A percentile compares a stretch with the other conserved stretches of the same genome.
These are phyloP conservation scores for Eutypella sp. DNA, from an alignment of 2,329 filamentous ascomycete species.

Conservation along the genomic window DNA sequence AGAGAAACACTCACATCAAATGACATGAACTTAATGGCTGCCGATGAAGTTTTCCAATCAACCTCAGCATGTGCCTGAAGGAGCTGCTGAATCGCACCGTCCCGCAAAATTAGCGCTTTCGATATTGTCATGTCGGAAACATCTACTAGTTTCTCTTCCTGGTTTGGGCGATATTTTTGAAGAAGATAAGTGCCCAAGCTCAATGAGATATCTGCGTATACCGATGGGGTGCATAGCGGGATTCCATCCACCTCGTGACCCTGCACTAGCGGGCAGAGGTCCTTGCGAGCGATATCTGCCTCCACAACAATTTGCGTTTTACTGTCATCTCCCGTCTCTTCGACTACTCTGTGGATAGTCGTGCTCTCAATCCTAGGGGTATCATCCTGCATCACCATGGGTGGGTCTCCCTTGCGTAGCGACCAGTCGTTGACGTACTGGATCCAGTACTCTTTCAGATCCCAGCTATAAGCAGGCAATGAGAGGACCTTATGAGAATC, in stretches of 20 bases:
- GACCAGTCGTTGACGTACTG: constrained; percentile 52
- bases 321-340: constrained; percentile 30
- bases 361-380: constrained; percentile 9
- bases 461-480: constrained; percentile 57
- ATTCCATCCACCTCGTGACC: constrained; percentile 27
- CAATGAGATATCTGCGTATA: constrained; percentile 59
- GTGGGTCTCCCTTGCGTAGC: constrained; percentile 52
- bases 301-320: constrained; percentile 47
- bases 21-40: constrained; percentile 33
- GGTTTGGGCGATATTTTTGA: constrained; percentile 42
- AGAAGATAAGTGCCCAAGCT: constrained; percentile 52
- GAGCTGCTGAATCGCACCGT: constrained; percentile 33
- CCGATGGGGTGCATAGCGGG: constrained; percentile 31
- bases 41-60: constrained; percentile 34
- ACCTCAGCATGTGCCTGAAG: constrained; percentile 45
- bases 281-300: constrained; percentile 49
- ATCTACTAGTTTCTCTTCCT: constrained; percentile 41
- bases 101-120: constrained; percentile 45
- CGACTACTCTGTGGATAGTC: constrained; percentile 22
- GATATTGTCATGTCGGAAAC: constrained; percentile 41
- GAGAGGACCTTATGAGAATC: constrained; percentile 46
- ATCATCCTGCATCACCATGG: constrained; percentile 11
- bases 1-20: constrained; percentile 10
- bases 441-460: constrained; percentile 53
- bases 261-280: constrained; percentile 48